Evolutionary conservation across 192 early-diverging fungal genomes (phyloP).

Genomic region (Entomortierella chlamydospora): DNA sequence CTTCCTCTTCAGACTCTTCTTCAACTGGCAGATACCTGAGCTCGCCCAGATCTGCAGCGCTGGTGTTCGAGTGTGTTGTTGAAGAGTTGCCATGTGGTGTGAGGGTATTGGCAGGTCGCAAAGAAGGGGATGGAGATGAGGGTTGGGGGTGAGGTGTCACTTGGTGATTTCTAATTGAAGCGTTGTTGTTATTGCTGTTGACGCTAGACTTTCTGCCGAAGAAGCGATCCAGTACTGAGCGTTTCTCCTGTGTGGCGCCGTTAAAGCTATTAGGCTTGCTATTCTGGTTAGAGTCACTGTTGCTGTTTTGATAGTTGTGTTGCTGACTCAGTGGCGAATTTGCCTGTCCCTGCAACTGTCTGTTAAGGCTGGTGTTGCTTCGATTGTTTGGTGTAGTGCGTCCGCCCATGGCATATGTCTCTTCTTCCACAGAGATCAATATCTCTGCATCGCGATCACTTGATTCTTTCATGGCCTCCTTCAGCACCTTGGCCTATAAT

Average conservation of each 20-base stretch:
- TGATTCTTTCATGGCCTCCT: constrained; percentile 53
- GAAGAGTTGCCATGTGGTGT: neutral
- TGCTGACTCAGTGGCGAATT: too few species aligned
- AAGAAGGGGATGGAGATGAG: constrained; percentile 11
- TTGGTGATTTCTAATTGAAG: constrained; percentile 16
- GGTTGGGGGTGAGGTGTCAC: constrained; percentile 37
- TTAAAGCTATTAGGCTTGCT: constrained; percentile 1
- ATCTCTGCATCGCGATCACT: constrained; percentile 47
- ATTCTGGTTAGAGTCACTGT: neutral
- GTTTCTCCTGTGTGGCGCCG: constrained; percentile 14
- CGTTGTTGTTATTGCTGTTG: constrained; percentile 8
- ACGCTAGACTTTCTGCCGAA: constrained; percentile 42
- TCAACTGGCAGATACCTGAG: constrained; percentile 30
- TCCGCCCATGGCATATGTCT: constrained; percentile 19
- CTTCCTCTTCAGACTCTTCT: constrained; percentile 41
- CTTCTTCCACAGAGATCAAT: constrained; percentile 28
- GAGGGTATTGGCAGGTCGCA: constrained; percentile 15
- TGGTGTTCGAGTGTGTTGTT: constrained; percentile 10
- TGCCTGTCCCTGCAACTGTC: too few species aligned
- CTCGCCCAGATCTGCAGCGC: constrained; percentile 24
- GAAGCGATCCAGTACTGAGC: constrained; percentile 30
- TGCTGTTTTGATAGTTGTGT: constrained; percentile 5
- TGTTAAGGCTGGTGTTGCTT: constrained; percentile 34
- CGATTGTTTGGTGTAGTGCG: constrained; percentile 14
- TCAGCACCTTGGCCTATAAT: constrained; percentile 41